Evolutionary conservation across 148 eudicot species (phyloP).

Genomic region (Vaccinium darrowii): DNA sequence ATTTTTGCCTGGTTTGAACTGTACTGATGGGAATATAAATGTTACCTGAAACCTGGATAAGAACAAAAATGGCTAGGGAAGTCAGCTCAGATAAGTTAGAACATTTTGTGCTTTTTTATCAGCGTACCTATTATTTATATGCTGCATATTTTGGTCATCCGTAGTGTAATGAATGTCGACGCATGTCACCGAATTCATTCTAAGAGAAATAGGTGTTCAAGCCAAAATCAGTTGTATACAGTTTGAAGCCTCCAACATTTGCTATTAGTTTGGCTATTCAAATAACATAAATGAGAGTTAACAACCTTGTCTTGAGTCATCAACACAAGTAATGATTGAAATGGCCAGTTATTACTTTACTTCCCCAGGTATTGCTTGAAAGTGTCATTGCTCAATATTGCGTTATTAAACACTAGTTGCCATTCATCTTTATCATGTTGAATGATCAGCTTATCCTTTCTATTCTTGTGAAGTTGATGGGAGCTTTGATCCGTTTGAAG

Average conservation of each 20-base stretch:
- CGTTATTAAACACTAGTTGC: neutral
- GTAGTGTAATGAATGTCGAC: neutral
- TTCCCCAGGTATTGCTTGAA: neutral
- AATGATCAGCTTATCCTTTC: neutral
- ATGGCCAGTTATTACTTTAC: neutral
- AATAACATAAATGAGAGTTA: neutral
- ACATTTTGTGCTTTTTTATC: neutral
- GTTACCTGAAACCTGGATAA: neutral
- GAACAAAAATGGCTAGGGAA: neutral
- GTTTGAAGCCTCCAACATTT: neutral
- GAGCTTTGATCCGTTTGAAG: neutral
- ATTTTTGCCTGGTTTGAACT: neutral
- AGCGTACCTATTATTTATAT: neutral
- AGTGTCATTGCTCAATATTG: neutral
- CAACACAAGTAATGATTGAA: neutral
- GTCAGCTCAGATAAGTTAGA: neutral
- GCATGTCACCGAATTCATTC: neutral
- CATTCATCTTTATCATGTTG: neutral
- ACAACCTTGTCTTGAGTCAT: neutral
- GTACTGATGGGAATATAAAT: neutral
- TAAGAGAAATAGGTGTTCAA: neutral
- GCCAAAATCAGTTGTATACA: neutral
- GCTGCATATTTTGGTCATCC: neutral
- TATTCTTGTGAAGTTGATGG: neutral
- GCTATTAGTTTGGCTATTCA: neutral